phyloP scores from a whole-genome alignment of 163 green algal genomes.

The Scenedesmus sp. region DNA sequence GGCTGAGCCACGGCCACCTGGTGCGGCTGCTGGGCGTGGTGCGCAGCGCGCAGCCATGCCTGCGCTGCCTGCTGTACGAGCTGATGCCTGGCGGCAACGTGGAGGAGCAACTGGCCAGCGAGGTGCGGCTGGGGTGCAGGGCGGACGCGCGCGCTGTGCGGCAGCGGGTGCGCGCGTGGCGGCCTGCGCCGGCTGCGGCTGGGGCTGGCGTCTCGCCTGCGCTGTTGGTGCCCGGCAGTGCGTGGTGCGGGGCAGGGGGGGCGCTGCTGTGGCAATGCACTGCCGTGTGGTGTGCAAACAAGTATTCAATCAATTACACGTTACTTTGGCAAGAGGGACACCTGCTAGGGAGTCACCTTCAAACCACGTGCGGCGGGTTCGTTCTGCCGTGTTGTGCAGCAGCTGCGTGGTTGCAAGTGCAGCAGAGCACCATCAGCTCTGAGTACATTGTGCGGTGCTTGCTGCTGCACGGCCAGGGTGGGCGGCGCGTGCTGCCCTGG shows the following conservation, averaged over 20 bases:
- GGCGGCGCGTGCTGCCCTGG: slow-evolving; percentile 37
- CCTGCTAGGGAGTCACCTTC: too few species aligned
- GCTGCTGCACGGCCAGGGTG: not conserved
- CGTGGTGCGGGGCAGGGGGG: too few species aligned
- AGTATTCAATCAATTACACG: too few species aligned
- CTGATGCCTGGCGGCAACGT: slow-evolving; percentile 50
- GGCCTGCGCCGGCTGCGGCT: not conserved
- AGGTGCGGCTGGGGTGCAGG: slow-evolving; percentile 7
- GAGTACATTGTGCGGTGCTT: not conserved
- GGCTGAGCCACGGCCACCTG: slow-evolving; percentile 38
- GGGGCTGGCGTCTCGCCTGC: not conserved
- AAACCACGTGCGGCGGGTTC: too few species aligned
- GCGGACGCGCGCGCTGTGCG: not conserved
- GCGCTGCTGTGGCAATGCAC: too few species aligned
- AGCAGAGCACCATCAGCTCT: not conserved
- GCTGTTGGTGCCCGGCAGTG: not conserved
- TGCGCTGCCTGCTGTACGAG: slow-evolving; percentile 53
- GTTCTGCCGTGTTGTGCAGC: too few species aligned
- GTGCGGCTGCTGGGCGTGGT: slow-evolving; percentile 42
- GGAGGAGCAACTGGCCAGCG: slow-evolving; percentile 26
- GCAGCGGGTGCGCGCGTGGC: not conserved
- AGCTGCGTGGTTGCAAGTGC: not conserved
- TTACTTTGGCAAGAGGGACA: too few species aligned
- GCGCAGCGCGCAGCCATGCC: not conserved
- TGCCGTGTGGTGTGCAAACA: too few species aligned